Base-by-base conservation (phyloP, 2,329 filamentous ascomycete species). In the Fusarium poae region DNA sequence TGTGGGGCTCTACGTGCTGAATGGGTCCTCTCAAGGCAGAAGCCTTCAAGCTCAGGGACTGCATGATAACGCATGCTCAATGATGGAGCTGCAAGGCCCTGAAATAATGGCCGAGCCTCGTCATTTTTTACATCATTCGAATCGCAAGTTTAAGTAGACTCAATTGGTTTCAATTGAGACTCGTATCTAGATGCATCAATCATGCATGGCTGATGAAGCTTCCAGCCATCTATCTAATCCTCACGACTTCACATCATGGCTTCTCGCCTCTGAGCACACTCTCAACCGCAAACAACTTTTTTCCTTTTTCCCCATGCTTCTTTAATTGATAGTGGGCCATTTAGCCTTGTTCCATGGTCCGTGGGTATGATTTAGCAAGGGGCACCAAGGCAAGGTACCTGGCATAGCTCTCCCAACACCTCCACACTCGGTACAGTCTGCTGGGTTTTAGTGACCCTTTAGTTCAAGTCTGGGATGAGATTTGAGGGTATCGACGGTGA, bases 11-110 rank as follows among this genome's bases (percentile, higher is more conserved):
- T 35, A 27, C 21, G 51, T 52, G 51, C 62, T 57, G 42, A 53
- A 62, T 57, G 62, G 62, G 30, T 40, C 55, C 25, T 65, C 65
- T 46, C 72, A 75, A 75, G 73, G 73, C 73, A 75, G 73, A 75
- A 65, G 62, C 43, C 44, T 57, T 60, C 59, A 39, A 67, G 45
- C 37, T 37, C 55, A 60, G 73, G 68, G 73, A 75, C 70, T 72
- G 66, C 57, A 71, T 65, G 73, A 65, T 75, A 75, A 54, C 56
- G 66, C 68, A 70, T 73, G 66, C 58, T 66, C 49, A 60, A 32
- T 61, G 58, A 73, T 56, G 67, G 59, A 65, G 64, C 70, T 71
- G 64, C 70, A 64, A 74, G 68, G 62, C 73, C 67, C 48, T 63
- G 56, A 51, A 34, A 37, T 60, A 32, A 21, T 40, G 62, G 18